Conservation (phyloP, 176 grass and related monocot genomes). For the Lolium perenne region DNA sequence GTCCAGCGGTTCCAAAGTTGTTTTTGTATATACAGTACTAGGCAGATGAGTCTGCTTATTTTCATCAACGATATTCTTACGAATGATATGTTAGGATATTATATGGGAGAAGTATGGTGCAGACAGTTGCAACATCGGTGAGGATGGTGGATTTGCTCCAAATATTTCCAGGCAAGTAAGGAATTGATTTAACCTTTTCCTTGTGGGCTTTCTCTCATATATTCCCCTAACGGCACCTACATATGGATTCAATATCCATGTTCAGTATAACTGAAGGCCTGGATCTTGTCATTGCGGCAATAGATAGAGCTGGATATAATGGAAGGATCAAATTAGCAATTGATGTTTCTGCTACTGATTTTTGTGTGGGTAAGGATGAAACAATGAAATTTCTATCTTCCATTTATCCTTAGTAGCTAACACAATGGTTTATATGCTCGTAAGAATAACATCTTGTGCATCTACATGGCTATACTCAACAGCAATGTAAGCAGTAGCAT, state of each 20-base stretch:
- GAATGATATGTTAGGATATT: conserved; percentile 63
- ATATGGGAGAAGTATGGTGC: conserved; percentile 73
- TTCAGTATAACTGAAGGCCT: conserved; percentile 83
- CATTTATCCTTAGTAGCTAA: background rate
- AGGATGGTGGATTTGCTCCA: conserved; percentile 94
- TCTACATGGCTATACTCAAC: conserved; percentile 5
- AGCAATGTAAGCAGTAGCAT: background rate
- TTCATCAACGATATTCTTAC: conserved; percentile 19
- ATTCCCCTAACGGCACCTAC: background rate
- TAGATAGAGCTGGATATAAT: conserved; percentile 93
- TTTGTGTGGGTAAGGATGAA: conserved; percentile 76
- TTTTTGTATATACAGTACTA: background rate
- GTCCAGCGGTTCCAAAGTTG: background rate
- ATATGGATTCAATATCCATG: conserved; percentile 44
- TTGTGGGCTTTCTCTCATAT: background rate
- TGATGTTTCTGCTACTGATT: conserved; percentile 89
- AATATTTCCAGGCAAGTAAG: conserved; percentile 90
- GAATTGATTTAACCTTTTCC: conserved; percentile 34
- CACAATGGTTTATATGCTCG: background rate
- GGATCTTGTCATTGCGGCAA: conserved; percentile 93
- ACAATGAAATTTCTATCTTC: conserved; percentile 5
- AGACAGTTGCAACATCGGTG: conserved; percentile 77
- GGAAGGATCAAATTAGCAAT: conserved; percentile 92
- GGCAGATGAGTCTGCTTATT: background rate
- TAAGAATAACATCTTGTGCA: conserved; percentile 11